Evolutionary conservation across 1,284 basidiomycete species (phyloP).

Genomic region (Trametes sp.): DNA sequence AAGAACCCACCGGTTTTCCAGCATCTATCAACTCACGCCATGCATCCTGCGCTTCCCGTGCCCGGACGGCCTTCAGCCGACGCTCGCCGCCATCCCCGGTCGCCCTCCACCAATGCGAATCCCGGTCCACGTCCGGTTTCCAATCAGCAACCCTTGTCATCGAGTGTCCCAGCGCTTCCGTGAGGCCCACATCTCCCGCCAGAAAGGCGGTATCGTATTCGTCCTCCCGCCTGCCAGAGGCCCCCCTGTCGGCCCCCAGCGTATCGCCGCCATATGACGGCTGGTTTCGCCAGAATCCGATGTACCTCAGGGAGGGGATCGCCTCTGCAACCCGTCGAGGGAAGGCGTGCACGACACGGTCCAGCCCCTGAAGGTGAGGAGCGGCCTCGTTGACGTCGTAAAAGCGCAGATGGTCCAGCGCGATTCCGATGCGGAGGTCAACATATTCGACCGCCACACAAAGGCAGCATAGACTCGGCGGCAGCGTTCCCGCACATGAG

Average conservation of each 20-base stretch:
- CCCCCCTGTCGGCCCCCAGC: not conserved
- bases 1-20: not conserved
- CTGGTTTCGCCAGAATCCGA: not conserved
- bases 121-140: too few species aligned
- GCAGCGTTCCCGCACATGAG: not conserved
- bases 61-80: not conserved
- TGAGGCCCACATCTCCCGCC: not conserved
- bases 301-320: not conserved
- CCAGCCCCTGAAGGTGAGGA: not conserved
- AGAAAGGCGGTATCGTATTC: not conserved
- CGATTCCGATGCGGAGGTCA: not conserved
- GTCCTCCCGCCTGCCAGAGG: not conserved
- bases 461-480: not conserved
- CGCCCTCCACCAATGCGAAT: not conserved
- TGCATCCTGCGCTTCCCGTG: not conserved
- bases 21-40: not conserved
- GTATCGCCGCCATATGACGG: not conserved
- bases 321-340: not conserved
- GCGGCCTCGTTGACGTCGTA: not conserved
- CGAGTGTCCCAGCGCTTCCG: too few species aligned
- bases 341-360: not conserved
- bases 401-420: not conserved
- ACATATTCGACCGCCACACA: not conserved
- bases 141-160: too few species aligned
- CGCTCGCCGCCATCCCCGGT: not conserved